Percentiles rank a stretch among this genome's conserved stretches.
phyloP scores from a whole-genome alignment of 2,329 filamentous ascomycete genomes.

The Geoglossum cookeanum region DNA sequence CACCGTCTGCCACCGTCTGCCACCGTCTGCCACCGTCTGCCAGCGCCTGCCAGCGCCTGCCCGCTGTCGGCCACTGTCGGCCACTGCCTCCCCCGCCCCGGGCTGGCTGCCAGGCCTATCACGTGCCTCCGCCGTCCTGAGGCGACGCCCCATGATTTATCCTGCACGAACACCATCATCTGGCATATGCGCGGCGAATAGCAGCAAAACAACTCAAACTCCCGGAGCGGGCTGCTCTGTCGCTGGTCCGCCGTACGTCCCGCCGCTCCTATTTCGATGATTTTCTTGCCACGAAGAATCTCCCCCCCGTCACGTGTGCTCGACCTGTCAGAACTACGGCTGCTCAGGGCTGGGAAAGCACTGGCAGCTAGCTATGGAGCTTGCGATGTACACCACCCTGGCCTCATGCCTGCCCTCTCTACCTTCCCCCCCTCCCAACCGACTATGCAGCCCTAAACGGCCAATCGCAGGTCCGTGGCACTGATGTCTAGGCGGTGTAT shows the following conservation, averaged over 20 bases:
- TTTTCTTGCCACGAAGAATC: not conserved
- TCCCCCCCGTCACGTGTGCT: not conserved
- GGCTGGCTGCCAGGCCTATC: too few relatives aligned
- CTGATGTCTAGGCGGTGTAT: not conserved
- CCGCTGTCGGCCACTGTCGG: too few relatives aligned
- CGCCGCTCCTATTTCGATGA: not conserved
- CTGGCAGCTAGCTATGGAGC: too few relatives aligned
- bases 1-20: too few relatives aligned
- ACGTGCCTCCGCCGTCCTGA: not conserved
- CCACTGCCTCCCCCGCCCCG: too few relatives aligned
- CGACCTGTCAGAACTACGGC: not conserved
- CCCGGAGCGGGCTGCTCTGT: not conserved
- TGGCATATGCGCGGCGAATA: not conserved
- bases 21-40: too few relatives aligned
- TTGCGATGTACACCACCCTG: not conserved
- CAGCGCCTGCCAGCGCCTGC: too few relatives aligned
- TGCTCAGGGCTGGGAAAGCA: too few relatives aligned
- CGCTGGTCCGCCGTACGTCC: not conserved
- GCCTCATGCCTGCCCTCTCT: not conserved
- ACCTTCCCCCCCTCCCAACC: not conserved
- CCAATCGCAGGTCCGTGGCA: not conserved
- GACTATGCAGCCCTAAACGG: not conserved
- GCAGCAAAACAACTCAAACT: slow-evolving; percentile 1
- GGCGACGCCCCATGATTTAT: not conserved
- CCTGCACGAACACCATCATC: slow-evolving; percentile 2